Percentiles rank a stretch among this genome's conserved stretches.
Conservation (phyloP, 1,139 yeast species). For the Saccharomycopsis hybrid region DNA sequence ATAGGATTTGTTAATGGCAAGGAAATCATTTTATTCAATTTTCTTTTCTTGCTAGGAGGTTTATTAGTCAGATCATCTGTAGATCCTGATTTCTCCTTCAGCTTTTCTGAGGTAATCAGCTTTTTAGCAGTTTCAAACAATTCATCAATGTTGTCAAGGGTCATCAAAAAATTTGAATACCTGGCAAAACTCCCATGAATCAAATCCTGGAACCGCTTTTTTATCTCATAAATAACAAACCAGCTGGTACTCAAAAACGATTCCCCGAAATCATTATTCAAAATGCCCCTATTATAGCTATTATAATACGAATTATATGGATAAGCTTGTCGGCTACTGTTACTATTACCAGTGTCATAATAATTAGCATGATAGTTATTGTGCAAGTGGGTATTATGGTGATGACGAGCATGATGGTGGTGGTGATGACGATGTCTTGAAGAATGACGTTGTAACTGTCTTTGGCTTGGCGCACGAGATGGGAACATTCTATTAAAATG, state of each 20-base stretch:
- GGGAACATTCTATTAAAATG: background rate
- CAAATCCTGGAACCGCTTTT: slow-evolving; percentile 13
- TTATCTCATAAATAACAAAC: slow-evolving; percentile 15
- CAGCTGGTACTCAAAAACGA: slow-evolving; percentile 17
- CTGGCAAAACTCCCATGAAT: slow-evolving; percentile 1
- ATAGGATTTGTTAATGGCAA: too few relatives aligned
- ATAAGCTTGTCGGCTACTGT: background rate
- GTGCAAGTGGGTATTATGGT: slow-evolving; percentile 1
- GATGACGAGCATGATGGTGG: slow-evolving; percentile 1
- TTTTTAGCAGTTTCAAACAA: background rate
- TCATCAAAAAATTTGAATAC: slow-evolving; percentile 7
- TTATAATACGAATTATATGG: background rate
- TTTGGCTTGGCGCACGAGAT: background rate
- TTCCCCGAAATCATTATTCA: background rate
- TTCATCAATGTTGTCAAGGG: background rate
- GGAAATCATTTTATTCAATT: too few relatives aligned
- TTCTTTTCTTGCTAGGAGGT: background rate
- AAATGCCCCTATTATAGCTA: background rate
- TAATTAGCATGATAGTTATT: background rate
- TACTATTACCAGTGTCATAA: too few relatives aligned
- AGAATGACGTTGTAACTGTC: background rate
- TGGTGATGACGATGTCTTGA: background rate
- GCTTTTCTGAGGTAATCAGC: too few relatives aligned
- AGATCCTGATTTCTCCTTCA: background rate
- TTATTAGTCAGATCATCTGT: too few relatives aligned